Evolutionary conservation across 345 rosid genomes (phyloP), one percentile per base, ranked within the genome.

Genomic region (Durio zibethinus): DNA sequence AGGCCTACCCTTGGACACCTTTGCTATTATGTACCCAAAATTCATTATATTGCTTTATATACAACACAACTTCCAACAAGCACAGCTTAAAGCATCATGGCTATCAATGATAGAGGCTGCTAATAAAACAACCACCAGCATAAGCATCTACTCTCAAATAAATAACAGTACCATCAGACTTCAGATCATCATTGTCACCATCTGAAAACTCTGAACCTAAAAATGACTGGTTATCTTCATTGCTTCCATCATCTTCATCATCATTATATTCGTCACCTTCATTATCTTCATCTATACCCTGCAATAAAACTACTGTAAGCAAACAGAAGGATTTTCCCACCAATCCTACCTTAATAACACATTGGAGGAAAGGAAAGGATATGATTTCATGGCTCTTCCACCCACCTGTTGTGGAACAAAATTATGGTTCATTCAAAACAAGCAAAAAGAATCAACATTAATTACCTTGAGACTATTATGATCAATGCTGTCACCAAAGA

Each of bases 231-330:
- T 73, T 53, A 78, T 78, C 83, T 45, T 7, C 73, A 74, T 80
- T 77, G 45, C 53, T 73, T 74, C 81, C 76, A 35, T 78, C 36
- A 20, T 76, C 77, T 9, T 87, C 85, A 31, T 80, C 80, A 8
- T 76, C 72, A 43, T 83, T 52, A 40, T 29, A 4, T 15, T 47
- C 40, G 3, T 70, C 74, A 71, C 7, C 69, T 43, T 45, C 68
- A 27, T 23, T 43, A 29, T 74, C 91, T 53, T 82, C 88, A 56
- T 86, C 86, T 10, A 84, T 76, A 68, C 78, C 94, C 99, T 93
- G 79, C 42, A 56, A 35, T 21, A 11, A 31, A 78, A 67, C 15
- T 65, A 31, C 40, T 53, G 16, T 35, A 59, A 14, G n/a, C n/a
- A 75, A 47, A 27, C 27, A 48, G 0, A 8, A 75, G 33, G 0